phyloP scores from a whole-genome alignment of 129 eudicot species.

The Tagetes patula region DNA sequence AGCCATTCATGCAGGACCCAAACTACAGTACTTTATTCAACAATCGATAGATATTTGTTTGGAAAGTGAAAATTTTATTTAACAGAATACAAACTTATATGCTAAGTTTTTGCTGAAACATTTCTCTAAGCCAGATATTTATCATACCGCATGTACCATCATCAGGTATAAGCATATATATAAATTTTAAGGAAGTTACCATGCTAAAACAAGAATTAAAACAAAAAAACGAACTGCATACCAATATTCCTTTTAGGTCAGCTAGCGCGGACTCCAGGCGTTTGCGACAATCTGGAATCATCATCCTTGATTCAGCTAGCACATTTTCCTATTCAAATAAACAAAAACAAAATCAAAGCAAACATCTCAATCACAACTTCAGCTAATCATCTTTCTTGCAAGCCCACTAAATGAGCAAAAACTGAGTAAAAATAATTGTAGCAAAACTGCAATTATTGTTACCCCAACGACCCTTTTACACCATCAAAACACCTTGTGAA shows the following conservation, averaged over 20 bases:
- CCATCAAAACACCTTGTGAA: not conserved
- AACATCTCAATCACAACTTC: not conserved
- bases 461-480: constrained; percentile 13
- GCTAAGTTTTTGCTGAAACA: not conserved
- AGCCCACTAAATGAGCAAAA: not conserved
- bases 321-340: constrained; percentile 62
- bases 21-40: constrained; percentile 10
- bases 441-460: not conserved
- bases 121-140: not conserved
- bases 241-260: constrained; percentile 75
- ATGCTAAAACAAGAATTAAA: not conserved
- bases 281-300: constrained; percentile 90
- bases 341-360: constrained; percentile 1
- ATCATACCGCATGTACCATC: not conserved
- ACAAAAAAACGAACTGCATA: constrained; percentile 12
- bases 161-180: constrained; percentile 1
- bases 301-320: constrained; percentile 94
- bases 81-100: constrained; percentile 1
- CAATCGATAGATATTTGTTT: not conserved
- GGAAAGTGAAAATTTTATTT: not conserved
- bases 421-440: not conserved
- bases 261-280: constrained; percentile 71
- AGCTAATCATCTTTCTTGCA: constrained; percentile 19
- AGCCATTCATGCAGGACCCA: not conserved
- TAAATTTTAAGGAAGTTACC: not conserved